phyloP scores from a whole-genome alignment of 2,329 filamentous ascomycete genomes.

The Venturia aucupariae region DNA sequence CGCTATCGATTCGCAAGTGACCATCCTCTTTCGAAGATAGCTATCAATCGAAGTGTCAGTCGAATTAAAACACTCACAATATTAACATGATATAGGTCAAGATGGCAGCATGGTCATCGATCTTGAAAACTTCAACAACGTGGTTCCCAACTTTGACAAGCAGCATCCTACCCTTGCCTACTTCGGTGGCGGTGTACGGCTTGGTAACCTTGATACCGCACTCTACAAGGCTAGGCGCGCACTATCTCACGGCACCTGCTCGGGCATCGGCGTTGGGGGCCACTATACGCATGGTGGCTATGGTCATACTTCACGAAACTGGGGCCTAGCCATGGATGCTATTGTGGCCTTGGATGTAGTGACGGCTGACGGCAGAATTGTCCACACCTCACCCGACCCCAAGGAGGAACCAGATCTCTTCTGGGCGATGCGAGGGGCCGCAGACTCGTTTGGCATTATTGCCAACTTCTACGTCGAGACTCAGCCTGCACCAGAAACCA shows the following conservation, averaged over 20 bases:
- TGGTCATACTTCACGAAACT: slow-evolving; percentile 50
- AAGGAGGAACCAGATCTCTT: slow-evolving; percentile 44
- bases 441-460: slow-evolving; percentile 47
- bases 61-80: neutral
- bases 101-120: slow-evolving; percentile 41
- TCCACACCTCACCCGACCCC: slow-evolving; percentile 22
- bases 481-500: slow-evolving; percentile 44
- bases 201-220: slow-evolving; percentile 32
- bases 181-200: slow-evolving; percentile 41
- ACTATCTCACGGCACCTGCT: slow-evolving; percentile 45
- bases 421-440: slow-evolving; percentile 49
- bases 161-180: slow-evolving; percentile 32
- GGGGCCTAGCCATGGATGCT: slow-evolving; percentile 48
- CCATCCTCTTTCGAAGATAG: too few species aligned
- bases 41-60: too few species aligned
- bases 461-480: slow-evolving; percentile 50
- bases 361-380: slow-evolving; percentile 45
- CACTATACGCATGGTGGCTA: slow-evolving; percentile 47
- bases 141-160: slow-evolving; percentile 29
- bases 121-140: slow-evolving; percentile 36
- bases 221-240: slow-evolving; percentile 30
- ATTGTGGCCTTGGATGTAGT: slow-evolving; percentile 48
- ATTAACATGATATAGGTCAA: slow-evolving; percentile 25
- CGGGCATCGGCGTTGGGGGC: slow-evolving; percentile 48
- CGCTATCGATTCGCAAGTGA: too few species aligned